Base-by-base conservation (phyloP, 2,329 filamentous ascomycete species). In the Epicoccum sorghinum region DNA sequence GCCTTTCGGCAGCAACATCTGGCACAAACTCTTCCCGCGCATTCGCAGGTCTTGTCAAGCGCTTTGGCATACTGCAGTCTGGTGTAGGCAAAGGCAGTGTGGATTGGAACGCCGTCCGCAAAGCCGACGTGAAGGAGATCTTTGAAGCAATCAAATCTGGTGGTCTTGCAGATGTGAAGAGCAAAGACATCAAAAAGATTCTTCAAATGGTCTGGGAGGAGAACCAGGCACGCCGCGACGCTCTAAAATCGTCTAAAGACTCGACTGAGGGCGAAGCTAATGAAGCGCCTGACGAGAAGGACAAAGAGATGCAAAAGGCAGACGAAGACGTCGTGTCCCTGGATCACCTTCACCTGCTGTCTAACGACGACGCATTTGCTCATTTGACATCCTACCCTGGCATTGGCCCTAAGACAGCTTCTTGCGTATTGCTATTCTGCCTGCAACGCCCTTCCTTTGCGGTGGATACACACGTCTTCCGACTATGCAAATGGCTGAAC, bases 131-230 rank as follows among this genome's bases (percentile, higher is more conserved):
- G 4, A 78, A 82, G 35, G 83, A 88, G 5, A 78, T 95, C n/a
- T 84, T 83, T 40, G 77, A 87, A 45, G 84, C 89, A 0, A 91
- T 95, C 66, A 86, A 85, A 61, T 75, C 77, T 7, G 90, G 89
- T 8, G 91, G 91, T 0, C 78, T 93, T 2, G 88, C 86, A 2
- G 82, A 83, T n/a, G 79, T 80, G 13, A 95, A 93, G 73, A 87
- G 85, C 55, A 86, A 82, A 47, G 80, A 87, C 60, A 90, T 96
- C 66, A 91, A 93, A 70, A 75, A 76, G 13, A 91, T 91, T 32
- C 78, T 96, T 7, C 83, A 91, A 46, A 85, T 86, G 73, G 88
- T 92, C 0, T 86, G 89, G 66, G 77, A 85, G 39, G 86, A 91
- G 61, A 91, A 90, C 33, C 79, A 83, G 61, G 74, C 77, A n/a